Percentiles rank a stretch among this genome's conserved stretches.
Conservation (phyloP, 1,139 yeast genomes). For the Blastobotrys ciferrii region DNA sequence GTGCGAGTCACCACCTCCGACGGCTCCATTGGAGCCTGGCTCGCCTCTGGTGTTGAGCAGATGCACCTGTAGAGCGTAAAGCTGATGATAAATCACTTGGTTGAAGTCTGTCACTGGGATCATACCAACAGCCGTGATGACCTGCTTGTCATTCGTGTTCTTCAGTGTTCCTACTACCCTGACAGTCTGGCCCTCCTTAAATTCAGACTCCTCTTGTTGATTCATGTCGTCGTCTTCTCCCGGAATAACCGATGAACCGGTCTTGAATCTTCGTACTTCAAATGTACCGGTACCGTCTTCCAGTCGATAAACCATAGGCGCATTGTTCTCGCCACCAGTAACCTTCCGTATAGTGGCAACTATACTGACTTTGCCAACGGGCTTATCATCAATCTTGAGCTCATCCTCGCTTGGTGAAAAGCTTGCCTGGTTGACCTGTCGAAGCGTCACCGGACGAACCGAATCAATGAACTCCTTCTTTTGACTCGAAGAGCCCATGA, state of each 20-base stretch:
- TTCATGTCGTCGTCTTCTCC: slow-evolving; percentile 18
- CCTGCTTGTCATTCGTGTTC: slow-evolving; percentile 64
- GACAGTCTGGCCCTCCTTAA: slow-evolving; percentile 53
- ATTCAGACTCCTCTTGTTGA: slow-evolving; percentile 37
- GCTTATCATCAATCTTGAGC: slow-evolving; percentile 62
- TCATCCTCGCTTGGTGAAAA: slow-evolving; percentile 75
- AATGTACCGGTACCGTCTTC: slow-evolving; percentile 87
- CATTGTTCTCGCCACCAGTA: slow-evolving; percentile 50
- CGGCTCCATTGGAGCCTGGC: slow-evolving; percentile 1
- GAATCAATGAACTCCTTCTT: slow-evolving; percentile 24
- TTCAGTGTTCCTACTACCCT: slow-evolving; percentile 70
- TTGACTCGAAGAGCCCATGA: slow-evolving; percentile 7
- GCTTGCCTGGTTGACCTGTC: slow-evolving; percentile 64
- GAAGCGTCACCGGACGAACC: slow-evolving; percentile 80
- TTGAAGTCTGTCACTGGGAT: slow-evolving; percentile 65
- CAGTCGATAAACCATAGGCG: slow-evolving; percentile 51
- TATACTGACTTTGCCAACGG: slow-evolving; percentile 57
- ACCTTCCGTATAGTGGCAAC: slow-evolving; percentile 66
- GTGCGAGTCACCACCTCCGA: slow-evolving; percentile 8
- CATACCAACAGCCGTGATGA: slow-evolving; percentile 63
- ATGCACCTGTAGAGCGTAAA: slow-evolving; percentile 68
- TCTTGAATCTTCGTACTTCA: slow-evolving; percentile 43
- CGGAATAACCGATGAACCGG: slow-evolving; percentile 27
- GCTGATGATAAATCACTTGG: slow-evolving; percentile 71
- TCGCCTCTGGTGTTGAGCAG: slow-evolving; percentile 26